Conservation (phyloP, 352 stramenopile genomes). For the Phytopythium aichiense region DNA sequence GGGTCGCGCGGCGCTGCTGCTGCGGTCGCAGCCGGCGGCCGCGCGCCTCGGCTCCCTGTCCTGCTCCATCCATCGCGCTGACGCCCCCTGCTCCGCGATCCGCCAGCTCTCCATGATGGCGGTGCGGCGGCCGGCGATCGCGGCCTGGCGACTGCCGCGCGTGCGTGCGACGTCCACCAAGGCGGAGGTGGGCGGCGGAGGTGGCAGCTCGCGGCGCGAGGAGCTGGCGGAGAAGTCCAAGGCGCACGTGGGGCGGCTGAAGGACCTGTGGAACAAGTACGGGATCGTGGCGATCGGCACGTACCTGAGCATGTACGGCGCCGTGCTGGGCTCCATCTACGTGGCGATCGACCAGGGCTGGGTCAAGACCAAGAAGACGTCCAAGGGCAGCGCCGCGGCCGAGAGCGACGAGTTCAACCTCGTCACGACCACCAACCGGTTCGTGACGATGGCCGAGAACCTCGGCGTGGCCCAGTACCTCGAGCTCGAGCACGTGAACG, state of each 20-base stretch:
- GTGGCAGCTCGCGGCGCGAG: constrained; percentile 10
- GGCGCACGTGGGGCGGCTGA: constrained; percentile 51
- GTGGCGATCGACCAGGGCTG: constrained; percentile 77
- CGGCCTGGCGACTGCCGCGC: neutral
- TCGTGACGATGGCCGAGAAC: constrained; percentile 67
- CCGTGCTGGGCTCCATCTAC: constrained; percentile 77
- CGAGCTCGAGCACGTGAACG: constrained; percentile 73
- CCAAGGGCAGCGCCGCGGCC: constrained; percentile 14
- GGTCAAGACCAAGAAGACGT: constrained; percentile 49
- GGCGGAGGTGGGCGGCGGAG: constrained; percentile 9
- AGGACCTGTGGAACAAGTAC: constrained; percentile 83
- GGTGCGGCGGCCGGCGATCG: neutral
- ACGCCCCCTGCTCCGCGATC: neutral
- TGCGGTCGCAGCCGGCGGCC: neutral
- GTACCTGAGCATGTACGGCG: constrained; percentile 76
- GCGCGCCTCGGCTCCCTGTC: neutral
- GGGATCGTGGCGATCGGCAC: constrained; percentile 79
- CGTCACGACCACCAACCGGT: constrained; percentile 76
- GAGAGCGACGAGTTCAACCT: constrained; percentile 64
- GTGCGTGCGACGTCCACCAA: neutral
- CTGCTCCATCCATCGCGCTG: neutral
- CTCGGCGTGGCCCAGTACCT: constrained; percentile 75
- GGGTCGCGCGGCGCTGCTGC: neutral
- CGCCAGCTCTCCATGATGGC: neutral
- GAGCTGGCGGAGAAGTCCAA: constrained; percentile 33